Base-by-base conservation (phyloP, 805 yeast genomes). In the Zygotorulaspora sp. region DNA sequence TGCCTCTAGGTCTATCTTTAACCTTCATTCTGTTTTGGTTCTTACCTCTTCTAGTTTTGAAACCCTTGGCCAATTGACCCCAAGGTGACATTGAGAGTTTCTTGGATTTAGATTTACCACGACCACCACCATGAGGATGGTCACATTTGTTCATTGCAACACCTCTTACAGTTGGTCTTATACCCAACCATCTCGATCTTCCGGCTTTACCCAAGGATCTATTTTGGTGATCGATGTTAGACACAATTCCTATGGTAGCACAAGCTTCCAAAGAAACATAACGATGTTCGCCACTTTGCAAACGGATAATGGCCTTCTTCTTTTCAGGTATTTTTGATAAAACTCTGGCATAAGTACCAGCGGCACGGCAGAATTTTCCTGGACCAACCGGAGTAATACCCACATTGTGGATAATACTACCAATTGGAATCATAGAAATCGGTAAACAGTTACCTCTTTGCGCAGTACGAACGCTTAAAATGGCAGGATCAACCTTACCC, bases 101-200 rank as follows among this genome's bases (percentile, higher is more conserved):
- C 67, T 90, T 89, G 48, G 96, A 86, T 79, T 92, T 92, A 44
- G 95, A 84, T 66, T 92, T 92, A 77, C 98, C 98, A 75, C 98
- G 81, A 69, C 98, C 98, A 81, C 98, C 98, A 73, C 98, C 98
- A 58, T 87, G 89, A 49, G 98, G 98, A 71, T 92, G 98, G 66
- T 92, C 97, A 61, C 80, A 78, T 48, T 92, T 92, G 68, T 92
- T 92, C 96, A 86, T 87, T 34, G 98, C 97, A 53, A 87, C 85
- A 76, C 98, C 98, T 71, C 98, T 83, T 26, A 89, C 97, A 35
- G 81, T 78, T 24, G 98, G 98, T 65, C 97, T 80, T 56, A 83
- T 80, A 47, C 97, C 98, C 59, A 83, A 70, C 72, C 88, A 82
- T 62, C 98, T 81, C 36, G 82, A 72, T 65, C 97, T 78, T 56